A percentile compares a stretch with the other conserved stretches of the same genome.
Conservation (phyloP, 1,284 basidiomycete species). For the Ganoderma sinense region DNA sequence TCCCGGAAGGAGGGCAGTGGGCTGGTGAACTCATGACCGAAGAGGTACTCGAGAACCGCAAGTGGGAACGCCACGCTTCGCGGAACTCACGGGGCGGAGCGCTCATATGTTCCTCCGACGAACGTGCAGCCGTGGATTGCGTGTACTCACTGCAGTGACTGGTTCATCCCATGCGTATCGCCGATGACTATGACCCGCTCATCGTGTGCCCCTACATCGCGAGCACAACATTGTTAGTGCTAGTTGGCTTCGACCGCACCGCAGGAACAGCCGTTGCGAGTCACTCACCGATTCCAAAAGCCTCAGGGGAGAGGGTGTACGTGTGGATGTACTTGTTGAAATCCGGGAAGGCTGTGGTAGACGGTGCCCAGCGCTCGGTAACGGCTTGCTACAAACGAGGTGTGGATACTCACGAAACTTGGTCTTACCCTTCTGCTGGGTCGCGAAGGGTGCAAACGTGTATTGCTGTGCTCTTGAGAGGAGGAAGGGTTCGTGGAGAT, state of each 20-base stretch:
- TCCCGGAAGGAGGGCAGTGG: constrained; percentile 4
- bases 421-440: constrained; percentile 27
- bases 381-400: too few relatives aligned
- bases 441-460: constrained; percentile 15
- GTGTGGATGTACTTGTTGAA: constrained; percentile 58
- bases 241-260: background rate
- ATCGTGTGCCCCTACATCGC: constrained; percentile 52
- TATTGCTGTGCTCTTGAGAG: constrained; percentile 23
- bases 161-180: constrained; percentile 85
- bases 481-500: constrained; percentile 36
- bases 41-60: constrained; percentile 7
- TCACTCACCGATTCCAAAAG: constrained; percentile 61
- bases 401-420: constrained; percentile 26
- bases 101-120: constrained; percentile 8
- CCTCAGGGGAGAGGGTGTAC: constrained; percentile 49
- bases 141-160: constrained; percentile 66
- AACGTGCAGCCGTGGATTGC: constrained; percentile 8
- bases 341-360: constrained; percentile 54
- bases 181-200: constrained; percentile 77
- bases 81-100: constrained; percentile 12
- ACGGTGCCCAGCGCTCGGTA: background rate
- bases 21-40: constrained; percentile 2
- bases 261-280: background rate
- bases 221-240: constrained; percentile 5
- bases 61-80: constrained; percentile 11